These are phyloP conservation scores for Cercospora sp. DNA, from an alignment of 2,329 filamentous ascomycete species.

Conservation along the genomic window DNA sequence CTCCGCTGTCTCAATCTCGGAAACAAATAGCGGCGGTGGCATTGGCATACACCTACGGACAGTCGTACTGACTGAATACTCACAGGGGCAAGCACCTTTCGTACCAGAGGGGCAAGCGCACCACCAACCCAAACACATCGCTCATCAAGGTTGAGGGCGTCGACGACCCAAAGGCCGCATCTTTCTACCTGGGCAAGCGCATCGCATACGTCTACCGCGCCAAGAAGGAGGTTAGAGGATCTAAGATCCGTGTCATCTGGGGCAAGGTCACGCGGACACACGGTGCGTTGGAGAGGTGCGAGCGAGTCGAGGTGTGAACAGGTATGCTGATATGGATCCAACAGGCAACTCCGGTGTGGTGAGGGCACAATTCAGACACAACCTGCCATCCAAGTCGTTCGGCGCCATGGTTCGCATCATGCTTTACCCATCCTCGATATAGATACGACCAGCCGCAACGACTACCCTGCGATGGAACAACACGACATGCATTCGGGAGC, in stretches of 20 bases:
- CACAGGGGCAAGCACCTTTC: conserved; percentile 85
- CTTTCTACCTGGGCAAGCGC: conserved; percentile 99
- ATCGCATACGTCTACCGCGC: conserved; percentile 98
- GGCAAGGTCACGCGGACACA: conserved; percentile 96
- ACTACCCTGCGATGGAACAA: conserved; percentile 12
- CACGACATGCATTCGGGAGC: conserved; percentile 16
- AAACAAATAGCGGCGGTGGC: conserved; percentile 1
- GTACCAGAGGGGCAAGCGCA: conserved; percentile 94
- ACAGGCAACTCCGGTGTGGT: conserved; percentile 96
- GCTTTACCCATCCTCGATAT: conserved; percentile 47
- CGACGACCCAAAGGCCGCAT: conserved; percentile 83
- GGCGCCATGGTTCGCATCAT: conserved; percentile 58
- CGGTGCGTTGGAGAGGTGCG: conserved; percentile 57
- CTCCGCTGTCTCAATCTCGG: background rate
- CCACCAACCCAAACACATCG: conserved; percentile 75
- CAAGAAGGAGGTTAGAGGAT: conserved; percentile 90
- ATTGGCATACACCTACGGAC: background rate
- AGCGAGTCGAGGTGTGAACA: background rate
- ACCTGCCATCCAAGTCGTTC: conserved; percentile 95
- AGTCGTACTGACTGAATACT: conserved; percentile 14
- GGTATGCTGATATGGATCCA: conserved; percentile 27
- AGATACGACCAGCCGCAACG: conserved; percentile 23
- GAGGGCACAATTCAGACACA: conserved; percentile 93
- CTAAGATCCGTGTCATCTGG: conserved; percentile 98
- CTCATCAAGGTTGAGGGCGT: conserved; percentile 99